Conservation (phyloP, 2,329 filamentous ascomycete genomes). For the Apiospora aurea region DNA sequence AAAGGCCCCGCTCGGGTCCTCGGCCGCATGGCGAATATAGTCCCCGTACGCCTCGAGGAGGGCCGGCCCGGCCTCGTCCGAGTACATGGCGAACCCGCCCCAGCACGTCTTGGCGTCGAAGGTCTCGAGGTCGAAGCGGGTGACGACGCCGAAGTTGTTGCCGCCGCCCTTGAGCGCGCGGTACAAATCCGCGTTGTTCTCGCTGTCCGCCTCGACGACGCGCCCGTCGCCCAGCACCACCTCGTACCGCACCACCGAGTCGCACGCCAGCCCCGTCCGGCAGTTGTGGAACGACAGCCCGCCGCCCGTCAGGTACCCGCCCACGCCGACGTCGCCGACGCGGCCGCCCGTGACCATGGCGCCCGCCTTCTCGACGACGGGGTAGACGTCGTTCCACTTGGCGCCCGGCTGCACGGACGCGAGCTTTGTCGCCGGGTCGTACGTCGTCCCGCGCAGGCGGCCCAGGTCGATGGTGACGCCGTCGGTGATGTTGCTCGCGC, state of each 20-base stretch:
- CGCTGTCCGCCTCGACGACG: slow-evolving; percentile 44
- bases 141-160: slow-evolving; percentile 51
- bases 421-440: slow-evolving; percentile 37
- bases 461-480: slow-evolving; percentile 31
- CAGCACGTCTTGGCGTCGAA: slow-evolving; percentile 1
- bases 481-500: slow-evolving; percentile 33
- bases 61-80: background rate
- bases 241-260: slow-evolving; percentile 50
- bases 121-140: slow-evolving; percentile 14
- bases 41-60: background rate
- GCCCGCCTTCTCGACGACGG: slow-evolving; percentile 26
- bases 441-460: slow-evolving; percentile 40
- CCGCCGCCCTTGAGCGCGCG: slow-evolving; percentile 53
- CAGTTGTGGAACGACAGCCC: slow-evolving; percentile 35
- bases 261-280: slow-evolving; percentile 52
- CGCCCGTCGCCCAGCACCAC: slow-evolving; percentile 51
- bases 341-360: slow-evolving; percentile 34
- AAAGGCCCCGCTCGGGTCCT: background rate
- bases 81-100: slow-evolving; percentile 19
- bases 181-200: slow-evolving; percentile 48
- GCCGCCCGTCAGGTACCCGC: slow-evolving; percentile 37
- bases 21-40: background rate
- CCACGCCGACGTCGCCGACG: slow-evolving; percentile 36
- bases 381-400: slow-evolving; percentile 36
- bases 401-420: slow-evolving; percentile 41